Conservation (phyloP, 352 stramenopile species). For the Pseudoperonospora humuli region DNA sequence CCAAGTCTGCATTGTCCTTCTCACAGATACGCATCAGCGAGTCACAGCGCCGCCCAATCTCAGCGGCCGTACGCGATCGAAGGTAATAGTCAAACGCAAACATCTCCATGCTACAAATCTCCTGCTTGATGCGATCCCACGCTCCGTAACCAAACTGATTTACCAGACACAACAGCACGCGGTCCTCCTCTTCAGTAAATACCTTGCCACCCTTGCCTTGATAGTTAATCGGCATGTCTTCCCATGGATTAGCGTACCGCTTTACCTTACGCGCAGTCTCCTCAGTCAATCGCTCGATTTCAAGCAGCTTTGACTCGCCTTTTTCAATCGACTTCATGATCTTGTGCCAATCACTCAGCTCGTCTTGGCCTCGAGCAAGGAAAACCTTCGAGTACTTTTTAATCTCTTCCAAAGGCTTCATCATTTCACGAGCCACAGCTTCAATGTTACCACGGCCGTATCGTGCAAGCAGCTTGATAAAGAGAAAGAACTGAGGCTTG, state of each 20-base stretch:
- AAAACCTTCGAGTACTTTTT: slow-evolving; percentile 61
- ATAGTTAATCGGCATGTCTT: slow-evolving; percentile 86
- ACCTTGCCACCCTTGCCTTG: slow-evolving; percentile 88
- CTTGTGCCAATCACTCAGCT: slow-evolving; percentile 75
- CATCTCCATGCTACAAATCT: slow-evolving; percentile 87
- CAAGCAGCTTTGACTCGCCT: slow-evolving; percentile 78
- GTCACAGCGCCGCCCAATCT: slow-evolving; percentile 95
- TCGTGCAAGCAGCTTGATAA: slow-evolving; percentile 75
- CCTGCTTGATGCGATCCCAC: slow-evolving; percentile 95
- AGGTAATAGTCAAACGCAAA: slow-evolving; percentile 99
- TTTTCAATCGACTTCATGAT: slow-evolving; percentile 87
- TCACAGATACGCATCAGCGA: slow-evolving; percentile 92
- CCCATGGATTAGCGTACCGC: slow-evolving; percentile 76
- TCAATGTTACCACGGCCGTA: slow-evolving; percentile 72
- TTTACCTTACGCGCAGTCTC: slow-evolving; percentile 68
- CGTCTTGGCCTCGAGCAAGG: slow-evolving; percentile 53
- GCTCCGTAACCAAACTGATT: slow-evolving; percentile 95
- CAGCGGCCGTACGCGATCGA: slow-evolving; percentile 90
- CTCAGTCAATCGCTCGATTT: slow-evolving; percentile 77
- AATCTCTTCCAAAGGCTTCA: slow-evolving; percentile 73
- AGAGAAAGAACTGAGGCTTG: slow-evolving; percentile 83
- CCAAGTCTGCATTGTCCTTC: slow-evolving; percentile 86
- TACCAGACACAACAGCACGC: slow-evolving; percentile 95
- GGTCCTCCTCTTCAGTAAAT: slow-evolving; percentile 97
- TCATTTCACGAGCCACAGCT: slow-evolving; percentile 76